Base-by-base conservation (phyloP, 495 filamentous ascomycete species). In the Penicillium silybi region DNA sequence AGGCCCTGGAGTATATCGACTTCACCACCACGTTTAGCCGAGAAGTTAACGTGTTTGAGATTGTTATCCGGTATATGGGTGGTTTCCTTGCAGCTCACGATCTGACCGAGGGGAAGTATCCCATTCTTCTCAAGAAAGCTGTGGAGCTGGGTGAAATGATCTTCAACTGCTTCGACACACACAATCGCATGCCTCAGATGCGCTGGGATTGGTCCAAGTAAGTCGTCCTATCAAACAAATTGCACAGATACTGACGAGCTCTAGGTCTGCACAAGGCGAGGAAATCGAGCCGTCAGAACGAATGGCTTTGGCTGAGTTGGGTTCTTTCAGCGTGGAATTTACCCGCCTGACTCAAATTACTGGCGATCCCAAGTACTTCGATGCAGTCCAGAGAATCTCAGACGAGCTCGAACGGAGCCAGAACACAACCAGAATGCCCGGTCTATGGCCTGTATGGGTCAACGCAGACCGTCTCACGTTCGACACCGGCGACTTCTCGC, bases 281-380 rank as follows among this genome's bases (percentile, higher is more conserved):
- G 59, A 57, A 20, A 53, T 83, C 39, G 48, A 57, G 27, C 72
- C 81, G 0, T 63, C 70, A 18, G 22, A 54, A 43, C 50, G 62
- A 43, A 77, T 78, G 3, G 70, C 80, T 29, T 69, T 95, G 34
- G 91, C 93, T 1, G 93, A 99, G 65, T 63, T 97, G 26, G 95
- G 91, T 0, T 91, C 89, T 18, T 71, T 99, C 41, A 84, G 84
- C 29, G 76, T 99, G 62, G 93, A 99, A 68, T 97, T 97, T 62
- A 99, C 93, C 2, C 82, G 93, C 7, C 77, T 99, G 29, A 85
- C 93, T 3, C 93, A 97, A 68, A 72, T 97, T 41, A 97, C 92
- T 6, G 79, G 83, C 15, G 80, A 97, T 45, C 70, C 83, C 2
- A 92, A 85, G 57, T 99, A 95, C 70, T 97, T 90, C 59, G 93